These are phyloP conservation scores for Coniochaeta hoffmannii DNA, from an alignment of 2,329 filamentous ascomycete species.

Conservation along the genomic window DNA sequence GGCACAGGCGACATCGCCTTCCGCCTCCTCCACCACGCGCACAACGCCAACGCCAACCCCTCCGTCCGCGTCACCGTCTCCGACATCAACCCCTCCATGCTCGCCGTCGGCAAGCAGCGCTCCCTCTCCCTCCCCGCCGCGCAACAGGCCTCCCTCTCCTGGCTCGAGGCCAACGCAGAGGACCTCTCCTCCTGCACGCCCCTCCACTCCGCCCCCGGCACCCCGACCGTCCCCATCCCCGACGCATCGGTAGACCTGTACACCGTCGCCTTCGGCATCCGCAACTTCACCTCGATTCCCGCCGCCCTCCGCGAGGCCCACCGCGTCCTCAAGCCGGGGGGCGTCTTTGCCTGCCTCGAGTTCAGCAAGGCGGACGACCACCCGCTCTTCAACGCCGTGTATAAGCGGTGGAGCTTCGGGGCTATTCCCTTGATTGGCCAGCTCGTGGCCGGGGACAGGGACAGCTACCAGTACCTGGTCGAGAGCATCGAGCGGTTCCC, in stretches of 20 bases:
- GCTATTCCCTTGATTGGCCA: constrained; percentile 95
- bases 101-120: constrained; percentile 78
- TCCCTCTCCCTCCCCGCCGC: constrained; percentile 48
- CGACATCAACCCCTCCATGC: constrained; percentile 95
- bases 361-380: constrained; percentile 79
- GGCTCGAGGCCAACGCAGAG: constrained; percentile 89
- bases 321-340: constrained; percentile 86
- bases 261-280: constrained; percentile 94
- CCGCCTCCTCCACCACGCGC: constrained; percentile 85
- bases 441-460: constrained; percentile 84
- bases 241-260: constrained; percentile 80
- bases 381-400: constrained; percentile 71
- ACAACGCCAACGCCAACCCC: constrained; percentile 70
- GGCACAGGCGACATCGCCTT: constrained; percentile 98
- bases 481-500: constrained; percentile 97
- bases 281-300: constrained; percentile 92
- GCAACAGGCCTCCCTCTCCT: constrained; percentile 55
- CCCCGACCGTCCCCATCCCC: constrained; percentile 41
- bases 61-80: constrained; percentile 81
- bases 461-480: constrained; percentile 96
- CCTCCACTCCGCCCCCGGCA: constrained; percentile 6
- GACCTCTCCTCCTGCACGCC: constrained; percentile 36
- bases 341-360: constrained; percentile 93
- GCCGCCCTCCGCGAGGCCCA: constrained; percentile 75
- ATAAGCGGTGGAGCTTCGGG: constrained; percentile 93